Base-by-base conservation (phyloP, 495 filamentous ascomycete genomes). In the Neurospora sp. region DNA sequence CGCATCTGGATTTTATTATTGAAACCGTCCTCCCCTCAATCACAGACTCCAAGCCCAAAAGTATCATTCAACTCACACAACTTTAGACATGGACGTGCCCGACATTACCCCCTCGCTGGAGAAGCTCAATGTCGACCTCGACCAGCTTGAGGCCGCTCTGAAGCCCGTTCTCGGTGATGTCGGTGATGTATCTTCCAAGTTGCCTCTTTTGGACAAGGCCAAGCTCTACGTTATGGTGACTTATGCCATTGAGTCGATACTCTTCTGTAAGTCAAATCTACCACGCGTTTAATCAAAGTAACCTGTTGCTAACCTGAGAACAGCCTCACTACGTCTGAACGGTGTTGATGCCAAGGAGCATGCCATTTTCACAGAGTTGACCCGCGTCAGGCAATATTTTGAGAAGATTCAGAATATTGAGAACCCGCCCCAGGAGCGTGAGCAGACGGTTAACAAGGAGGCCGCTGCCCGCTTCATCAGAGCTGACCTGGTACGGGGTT, bases 181-280 rank as follows among this genome's bases (percentile, higher is more conserved):
- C 35, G 83, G 88, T 31, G 89, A 91, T 69, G 85, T 87, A 10
- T 88, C 93, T 7, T 89, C 87, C 72, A 96, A 93, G 80, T 84
- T 99, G 40, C 94, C 96, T 1, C 85, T 99, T 11, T 84, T 98
- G 72, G 96, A 99, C 85, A 96, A 93, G 81, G 95, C 96, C 22
- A 96, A 97, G 83, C 89, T 97, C 72, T 92, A 96, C 77, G 90
- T 96, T 20, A 81, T 96, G 40, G 83, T 89, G 66, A 90, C 93
- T 0, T 98, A 98, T 79, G 88, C 94, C 0, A 89, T 99, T 69
- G 94, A 98, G 75, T 96, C 93, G n/a, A 83, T 97, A 16, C 80
- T 98, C 27, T 98, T 96, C 81, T 95, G 93, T 96, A 81, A 73
- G 89, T 80, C 40, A 38, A 38, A 66, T 14, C 40, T 16, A 44